These are phyloP conservation scores for Quercus variabilis DNA, from an alignment of 306 rosid species.

Conservation along the genomic window DNA sequence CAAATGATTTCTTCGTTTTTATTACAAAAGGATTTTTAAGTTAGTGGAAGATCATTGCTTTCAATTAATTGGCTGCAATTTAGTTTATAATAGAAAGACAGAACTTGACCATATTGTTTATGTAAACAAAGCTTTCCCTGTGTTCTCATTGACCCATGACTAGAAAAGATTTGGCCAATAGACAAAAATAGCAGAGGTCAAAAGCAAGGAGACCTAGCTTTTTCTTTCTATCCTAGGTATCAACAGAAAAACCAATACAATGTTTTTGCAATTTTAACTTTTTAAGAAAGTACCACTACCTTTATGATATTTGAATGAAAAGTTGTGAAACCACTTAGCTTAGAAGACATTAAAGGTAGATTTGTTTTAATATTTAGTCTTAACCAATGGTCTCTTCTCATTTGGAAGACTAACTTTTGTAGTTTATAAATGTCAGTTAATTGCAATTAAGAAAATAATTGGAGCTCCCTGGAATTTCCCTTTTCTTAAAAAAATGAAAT, in stretches of 20 bases:
- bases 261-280: background rate
- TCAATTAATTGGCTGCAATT: background rate
- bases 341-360: constrained; percentile 24
- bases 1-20: too few relatives aligned
- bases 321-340: constrained; percentile 36
- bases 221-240: constrained; percentile 8
- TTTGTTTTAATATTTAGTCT: constrained; percentile 20
- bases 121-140: constrained; percentile 12
- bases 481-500: too few relatives aligned
- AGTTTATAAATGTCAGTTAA: background rate
- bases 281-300: constrained; percentile 19
- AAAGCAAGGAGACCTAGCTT: constrained; percentile 16
- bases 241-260: constrained; percentile 15
- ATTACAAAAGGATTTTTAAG: background rate
- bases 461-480: too few relatives aligned
- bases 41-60: background rate
- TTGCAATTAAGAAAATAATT: background rate
- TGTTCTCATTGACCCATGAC: constrained; percentile 8
- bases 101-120: background rate
- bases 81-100: background rate
- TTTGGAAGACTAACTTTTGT: constrained; percentile 6
- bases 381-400: constrained; percentile 11
- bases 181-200: background rate
- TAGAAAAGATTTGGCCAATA: background rate
- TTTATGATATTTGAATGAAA: constrained; percentile 28